These are phyloP conservation scores for Apiosordaria backusii DNA, from an alignment of 495 filamentous ascomycete species.

Conservation along the genomic window DNA sequence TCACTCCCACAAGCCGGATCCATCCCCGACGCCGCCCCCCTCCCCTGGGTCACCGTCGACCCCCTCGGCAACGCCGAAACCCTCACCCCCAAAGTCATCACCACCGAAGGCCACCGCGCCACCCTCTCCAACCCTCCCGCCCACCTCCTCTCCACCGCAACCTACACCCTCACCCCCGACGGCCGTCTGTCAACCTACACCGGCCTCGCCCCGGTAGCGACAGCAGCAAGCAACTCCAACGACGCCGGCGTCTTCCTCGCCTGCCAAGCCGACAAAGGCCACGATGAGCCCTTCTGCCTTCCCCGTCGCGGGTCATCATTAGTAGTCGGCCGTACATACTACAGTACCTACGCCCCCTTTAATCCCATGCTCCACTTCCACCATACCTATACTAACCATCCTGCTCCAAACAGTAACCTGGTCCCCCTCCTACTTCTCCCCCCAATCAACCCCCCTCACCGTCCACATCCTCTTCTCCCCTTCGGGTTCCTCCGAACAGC, in stretches of 20 bases:
- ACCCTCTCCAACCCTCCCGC: constrained; percentile 26
- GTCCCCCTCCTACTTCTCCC: constrained; percentile 22
- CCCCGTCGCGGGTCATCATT: constrained; percentile 26
- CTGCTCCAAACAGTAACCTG: constrained; percentile 28
- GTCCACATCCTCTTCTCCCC: constrained; percentile 13
- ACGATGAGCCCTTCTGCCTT: constrained; percentile 29
- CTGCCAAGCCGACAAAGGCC: constrained; percentile 22
- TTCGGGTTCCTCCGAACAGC: not conserved
- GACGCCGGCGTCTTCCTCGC: constrained; percentile 27
- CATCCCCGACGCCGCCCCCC: constrained; percentile 9
- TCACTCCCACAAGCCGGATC: constrained; percentile 19
- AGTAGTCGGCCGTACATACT: constrained; percentile 26
- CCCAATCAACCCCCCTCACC: constrained; percentile 11
- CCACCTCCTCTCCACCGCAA: constrained; percentile 22
- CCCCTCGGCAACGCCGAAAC: constrained; percentile 22
- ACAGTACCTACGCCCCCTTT: constrained; percentile 20
- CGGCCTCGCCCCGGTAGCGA: constrained; percentile 29
- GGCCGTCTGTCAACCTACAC: constrained; percentile 23
- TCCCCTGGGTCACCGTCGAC: constrained; percentile 32
- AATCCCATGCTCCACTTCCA: not conserved
- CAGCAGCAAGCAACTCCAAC: constrained; percentile 17
- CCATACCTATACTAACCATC: not conserved
- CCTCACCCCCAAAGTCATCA: constrained; percentile 24
- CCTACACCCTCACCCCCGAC: constrained; percentile 26
- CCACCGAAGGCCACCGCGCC: constrained; percentile 20